Evolutionary conservation across 164 flowering plant genomes (phyloP), one percentile per base, ranked within the genome.

Genomic region (Berberis vulgaris): DNA sequence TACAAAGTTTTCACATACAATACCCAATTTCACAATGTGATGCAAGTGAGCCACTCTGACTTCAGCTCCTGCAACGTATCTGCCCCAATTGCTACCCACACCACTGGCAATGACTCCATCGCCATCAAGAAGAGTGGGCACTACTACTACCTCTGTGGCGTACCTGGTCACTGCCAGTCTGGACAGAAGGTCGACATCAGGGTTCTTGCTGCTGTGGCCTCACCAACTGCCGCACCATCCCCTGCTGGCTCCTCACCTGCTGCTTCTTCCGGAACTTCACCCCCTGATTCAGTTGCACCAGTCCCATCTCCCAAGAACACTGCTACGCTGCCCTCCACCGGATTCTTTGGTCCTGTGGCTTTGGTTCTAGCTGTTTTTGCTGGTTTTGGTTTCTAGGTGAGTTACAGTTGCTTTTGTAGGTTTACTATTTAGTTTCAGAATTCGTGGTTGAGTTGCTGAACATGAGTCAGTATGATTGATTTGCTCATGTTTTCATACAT

Each of bases 111-210:
- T n/a, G 88, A 86, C 72, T 67, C 83, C 6, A 68, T 82, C 53
- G 57, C 70, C 44, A 68, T 87, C 46, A 69, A 67, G 41, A 76
- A 62, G 8, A 66, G 47, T 7, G 86, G 88, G 47, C 89, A 81
- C 69, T 75, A 73, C 64, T 84, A 70, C 79, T 88, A 70, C 80
- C 53, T 88, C 9, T 88, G 91, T 49, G 88, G 88, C 1, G 40
- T 82, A 6, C 84, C 91, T 0, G 91, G 88, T 13, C 96, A 86
- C 68, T 88, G 96, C 72, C 77, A 76, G 10, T 53, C 80, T 0
- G 91, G 96, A 1, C 88, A 83, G 68, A 86, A 80, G 67, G 86
- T 88, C 0, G 88, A 86, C 64, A 79, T 88, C 60, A 67, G 78
- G 54, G 80, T 81, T 26, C 26, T 26, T 1, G 56, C 57, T 43